phyloP scores from a whole-genome alignment of 2,329 filamentous ascomycete genomes.

The Colletotrichum liriopes region DNA sequence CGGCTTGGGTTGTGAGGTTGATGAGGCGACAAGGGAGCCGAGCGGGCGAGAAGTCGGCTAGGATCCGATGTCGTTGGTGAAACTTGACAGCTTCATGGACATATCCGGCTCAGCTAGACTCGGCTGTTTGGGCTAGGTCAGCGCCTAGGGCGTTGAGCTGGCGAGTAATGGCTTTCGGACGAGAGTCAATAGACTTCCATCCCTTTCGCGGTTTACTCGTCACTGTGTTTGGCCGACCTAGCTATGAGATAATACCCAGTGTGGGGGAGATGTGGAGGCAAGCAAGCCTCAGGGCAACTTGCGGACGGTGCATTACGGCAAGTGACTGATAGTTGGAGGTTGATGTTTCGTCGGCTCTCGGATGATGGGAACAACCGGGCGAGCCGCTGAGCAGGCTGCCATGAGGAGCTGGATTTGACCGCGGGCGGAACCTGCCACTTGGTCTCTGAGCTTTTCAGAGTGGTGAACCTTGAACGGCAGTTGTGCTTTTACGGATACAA shows the following conservation, averaged over 20 bases:
- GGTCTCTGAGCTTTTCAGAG: not conserved
- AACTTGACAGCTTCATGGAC: conserved; percentile 36
- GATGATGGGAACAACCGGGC: conserved; percentile 22
- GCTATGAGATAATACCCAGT: not conserved
- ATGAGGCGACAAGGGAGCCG: not conserved
- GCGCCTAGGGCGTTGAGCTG: not conserved
- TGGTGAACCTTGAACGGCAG: conserved; percentile 15
- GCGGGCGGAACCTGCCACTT: not conserved
- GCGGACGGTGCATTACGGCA: conserved; percentile 34
- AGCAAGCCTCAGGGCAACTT: conserved; percentile 15
- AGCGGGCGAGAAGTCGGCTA: conserved; percentile 7
- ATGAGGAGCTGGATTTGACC: not conserved
- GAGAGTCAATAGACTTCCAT: conserved; percentile 9
- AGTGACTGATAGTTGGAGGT: conserved; percentile 8
- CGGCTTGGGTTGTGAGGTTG: not conserved
- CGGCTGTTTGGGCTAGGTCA: not conserved
- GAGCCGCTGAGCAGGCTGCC: not conserved
- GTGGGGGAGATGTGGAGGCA: conserved; percentile 10
- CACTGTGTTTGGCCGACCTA: not conserved
- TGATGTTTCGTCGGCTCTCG: conserved; percentile 43
- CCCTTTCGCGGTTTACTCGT: not conserved
- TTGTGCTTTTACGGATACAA: not conserved
- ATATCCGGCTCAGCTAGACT: not conserved
- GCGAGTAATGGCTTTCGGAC: conserved; percentile 27
- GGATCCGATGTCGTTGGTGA: conserved; percentile 34